Base-by-base conservation (phyloP, 257 asterid species). In the Osmanthus fragrans region DNA sequence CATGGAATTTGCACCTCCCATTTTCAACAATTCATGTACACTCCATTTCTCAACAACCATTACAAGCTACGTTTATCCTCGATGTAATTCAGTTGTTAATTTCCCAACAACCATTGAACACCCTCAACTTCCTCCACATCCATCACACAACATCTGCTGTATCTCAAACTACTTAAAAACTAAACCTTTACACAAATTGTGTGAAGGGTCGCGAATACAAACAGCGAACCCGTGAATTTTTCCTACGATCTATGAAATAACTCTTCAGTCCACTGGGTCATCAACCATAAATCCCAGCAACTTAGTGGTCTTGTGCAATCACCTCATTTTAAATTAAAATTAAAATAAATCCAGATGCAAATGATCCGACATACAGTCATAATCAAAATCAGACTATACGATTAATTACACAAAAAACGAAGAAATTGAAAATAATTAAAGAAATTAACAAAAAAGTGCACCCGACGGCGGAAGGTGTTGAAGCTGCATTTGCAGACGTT, bases 401-500 rank as follows among this genome's bases (percentile, higher is more conserved):
- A 40, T 51, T 36, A 36, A 29, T 73, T 36, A 54, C 23, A 42
- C 73, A 27, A 21, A 19, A 71, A n/a, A 45, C 36, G 60, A 29
- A 72, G 45, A 42, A 23, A 73, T 64, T 64, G n/a, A 42, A 69
- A 68, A 47, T 47, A 77, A 33, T 23, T 37, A 32, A 39, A 36
- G 45, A 30, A 70, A 81, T 74, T 58, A 45, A 72, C 58, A 47
- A 65, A 66, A 71, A 71, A 10, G 75, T 9, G 81, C 84, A 94
- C 98, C 88, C 98, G 97, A 42, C 99, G 97, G 82, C 97, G 92
- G 82, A 95, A 95, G 79, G 99, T 86, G 86, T 90, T 89, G 91
- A 94, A 94, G 86, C 97, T 93, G 87, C 99, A 91, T 79, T 89
- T 90, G 88, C 99, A 93, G 86, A 93, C 96, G 83, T 95, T 97